Evolutionary conservation across 208 protist genomes (phyloP), one percentile per base, ranked within the genome.

Genomic region (Leptomonas pyrrhocoris): DNA sequence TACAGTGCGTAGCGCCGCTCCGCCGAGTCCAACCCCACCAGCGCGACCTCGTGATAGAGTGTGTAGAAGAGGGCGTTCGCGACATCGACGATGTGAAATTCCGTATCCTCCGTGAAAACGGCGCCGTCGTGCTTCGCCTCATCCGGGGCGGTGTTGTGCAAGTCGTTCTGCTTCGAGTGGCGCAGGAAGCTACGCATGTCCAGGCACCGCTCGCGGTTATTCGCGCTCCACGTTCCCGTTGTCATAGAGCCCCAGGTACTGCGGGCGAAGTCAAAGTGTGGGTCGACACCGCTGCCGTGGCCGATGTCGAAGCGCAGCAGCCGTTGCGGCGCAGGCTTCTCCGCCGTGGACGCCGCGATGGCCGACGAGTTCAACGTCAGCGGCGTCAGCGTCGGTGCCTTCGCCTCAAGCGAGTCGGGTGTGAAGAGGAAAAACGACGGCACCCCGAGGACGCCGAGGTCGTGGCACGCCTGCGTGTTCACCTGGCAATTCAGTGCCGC

Each of bases 51-150:
- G 63, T 88, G 59, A 53, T 83, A 84, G 49, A 93, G 74, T 11
- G 79, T 85, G 46, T 71, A 64, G 53, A 90, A 89, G 53, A 89
- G 88, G n/a, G 82, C 81, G 40, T 86, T 87, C 6, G 80, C 81
- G 16, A 89, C 72, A 59, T 89, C 83, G 0, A 73, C 70, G 7
- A 59, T n/a, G 31, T 80, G 55, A 23, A 92, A 72, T 8, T 62
- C 34, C 12, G 40, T 76, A 8, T 68, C 77, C 60, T 89, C 86
- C 51, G 60, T 43, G 70, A 90, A 89, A 6, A 38, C 28, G 0
- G 27, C 23, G 21, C 40, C 30, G 8, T 19, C 21, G n/a, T 36
- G 25, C 18, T 1, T n/a, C 8, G 63, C 46, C 25, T 34, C 31
- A 1, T 21, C 49, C 13, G 15, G 28, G 9, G 12, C 30, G 16